A percentile compares a stretch with the other conserved stretches of the same genome.
Conservation (phyloP, 2,329 filamentous ascomycete genomes). For the Aspergillus caelatus region DNA sequence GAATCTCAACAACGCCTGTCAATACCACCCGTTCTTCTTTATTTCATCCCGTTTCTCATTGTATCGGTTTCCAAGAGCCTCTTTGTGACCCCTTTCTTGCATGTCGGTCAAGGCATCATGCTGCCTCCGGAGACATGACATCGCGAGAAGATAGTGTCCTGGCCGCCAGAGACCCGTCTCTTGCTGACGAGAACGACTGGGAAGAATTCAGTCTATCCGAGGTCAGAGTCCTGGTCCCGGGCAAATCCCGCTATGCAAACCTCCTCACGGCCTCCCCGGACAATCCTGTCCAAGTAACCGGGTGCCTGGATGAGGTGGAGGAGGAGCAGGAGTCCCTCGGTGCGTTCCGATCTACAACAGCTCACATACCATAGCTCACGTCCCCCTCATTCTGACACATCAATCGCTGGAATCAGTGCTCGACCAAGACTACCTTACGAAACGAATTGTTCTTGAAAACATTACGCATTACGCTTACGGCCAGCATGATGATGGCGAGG, state of each 20-base stretch:
- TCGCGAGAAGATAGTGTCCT: constrained; percentile 51
- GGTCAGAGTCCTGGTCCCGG: constrained; percentile 54
- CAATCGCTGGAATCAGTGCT: constrained; percentile 31
- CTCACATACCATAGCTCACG: not conserved
- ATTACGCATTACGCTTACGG: constrained; percentile 54
- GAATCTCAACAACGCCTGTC: constrained; percentile 5
- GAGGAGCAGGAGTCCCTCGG: constrained; percentile 47
- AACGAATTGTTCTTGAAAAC: constrained; percentile 51
- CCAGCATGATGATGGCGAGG: constrained; percentile 57
- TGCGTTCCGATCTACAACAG: constrained; percentile 27
- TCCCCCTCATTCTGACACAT: not conserved
- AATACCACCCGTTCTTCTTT: constrained; percentile 1
- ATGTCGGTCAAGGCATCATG: constrained; percentile 33
- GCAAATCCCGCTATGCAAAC: constrained; percentile 55
- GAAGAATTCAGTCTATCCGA: constrained; percentile 61
- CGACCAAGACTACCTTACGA: constrained; percentile 43
- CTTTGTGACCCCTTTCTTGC: not conserved
- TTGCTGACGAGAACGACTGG: constrained; percentile 59
- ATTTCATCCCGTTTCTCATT: not conserved
- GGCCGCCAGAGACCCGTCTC: constrained; percentile 45
- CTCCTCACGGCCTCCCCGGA: constrained; percentile 59
- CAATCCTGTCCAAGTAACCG: constrained; percentile 59
- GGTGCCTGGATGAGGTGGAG: constrained; percentile 51
- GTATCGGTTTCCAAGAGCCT: not conserved
- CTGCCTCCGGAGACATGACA: constrained; percentile 43